Evolutionary conservation across 1,284 basidiomycete species (phyloP).

Genomic region (Sporisorium iseilematis-ciliati): DNA sequence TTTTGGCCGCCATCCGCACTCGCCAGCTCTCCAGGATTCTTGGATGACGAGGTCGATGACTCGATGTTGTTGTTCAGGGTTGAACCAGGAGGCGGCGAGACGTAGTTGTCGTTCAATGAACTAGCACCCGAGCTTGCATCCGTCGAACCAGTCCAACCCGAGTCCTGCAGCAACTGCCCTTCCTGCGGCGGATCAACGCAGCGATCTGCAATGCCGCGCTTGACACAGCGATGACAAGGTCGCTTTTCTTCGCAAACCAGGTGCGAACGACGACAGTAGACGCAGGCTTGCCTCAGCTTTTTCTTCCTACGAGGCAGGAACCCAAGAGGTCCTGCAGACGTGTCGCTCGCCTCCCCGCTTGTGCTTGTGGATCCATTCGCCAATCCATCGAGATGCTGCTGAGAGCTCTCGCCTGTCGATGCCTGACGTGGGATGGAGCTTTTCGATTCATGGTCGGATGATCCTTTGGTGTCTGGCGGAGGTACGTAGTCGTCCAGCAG

Average conservation of each 20-base stretch:
- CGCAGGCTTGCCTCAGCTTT: slow-evolving; percentile 45
- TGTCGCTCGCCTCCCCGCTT: slow-evolving; percentile 13
- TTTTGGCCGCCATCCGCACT: slow-evolving; percentile 2
- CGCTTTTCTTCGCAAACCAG: slow-evolving; percentile 51
- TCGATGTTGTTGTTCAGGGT: not conserved
- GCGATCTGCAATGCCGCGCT: slow-evolving; percentile 49
- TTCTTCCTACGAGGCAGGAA: slow-evolving; percentile 40
- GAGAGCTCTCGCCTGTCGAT: slow-evolving; percentile 9
- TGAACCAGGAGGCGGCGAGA: slow-evolving; percentile 5
- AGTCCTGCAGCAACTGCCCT: slow-evolving; percentile 12
- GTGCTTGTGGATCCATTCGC: slow-evolving; percentile 2
- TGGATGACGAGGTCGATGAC: slow-evolving; percentile 4
- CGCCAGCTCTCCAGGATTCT: not conserved
- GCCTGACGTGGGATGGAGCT: not conserved
- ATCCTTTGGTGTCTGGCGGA: slow-evolving; percentile 12
- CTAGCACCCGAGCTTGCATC: slow-evolving; percentile 8
- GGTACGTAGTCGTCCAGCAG: slow-evolving; percentile 44
- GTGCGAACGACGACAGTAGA: slow-evolving; percentile 48
- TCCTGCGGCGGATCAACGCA: slow-evolving; percentile 41
- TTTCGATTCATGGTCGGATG: slow-evolving; percentile 1
- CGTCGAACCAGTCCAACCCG: not conserved
- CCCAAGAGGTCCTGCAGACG: slow-evolving; percentile 2
- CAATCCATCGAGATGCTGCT: slow-evolving; percentile 7
- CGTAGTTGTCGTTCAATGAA: slow-evolving; percentile 13
- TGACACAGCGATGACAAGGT: slow-evolving; percentile 46